These are phyloP conservation scores for Albizia julibrissin DNA, from an alignment of 306 rosid genomes.

Conservation along the genomic window DNA sequence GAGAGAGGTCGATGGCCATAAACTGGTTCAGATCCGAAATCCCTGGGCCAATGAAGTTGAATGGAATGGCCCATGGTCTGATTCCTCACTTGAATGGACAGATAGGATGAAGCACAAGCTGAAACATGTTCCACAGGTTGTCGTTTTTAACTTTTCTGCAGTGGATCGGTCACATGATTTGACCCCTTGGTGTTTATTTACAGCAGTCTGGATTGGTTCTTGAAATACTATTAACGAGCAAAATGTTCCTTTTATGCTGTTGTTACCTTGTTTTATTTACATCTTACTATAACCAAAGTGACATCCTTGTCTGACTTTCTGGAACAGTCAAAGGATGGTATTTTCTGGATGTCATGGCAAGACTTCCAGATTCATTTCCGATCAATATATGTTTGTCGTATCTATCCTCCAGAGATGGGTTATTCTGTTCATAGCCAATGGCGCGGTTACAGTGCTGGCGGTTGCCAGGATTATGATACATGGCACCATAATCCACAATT, in stretches of 20 bases:
- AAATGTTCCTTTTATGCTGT: neutral
- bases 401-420: constrained; percentile 97
- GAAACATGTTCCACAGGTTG: constrained; percentile 88
- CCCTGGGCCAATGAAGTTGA: constrained; percentile 99
- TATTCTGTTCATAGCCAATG: constrained; percentile 95
- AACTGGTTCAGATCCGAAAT: constrained; percentile 96
- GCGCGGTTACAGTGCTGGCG: constrained; percentile 98
- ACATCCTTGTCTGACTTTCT: constrained; percentile 9
- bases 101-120: constrained; percentile 98
- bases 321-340: constrained; percentile 90
- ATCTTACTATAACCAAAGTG: constrained; percentile 14
- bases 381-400: constrained; percentile 92
- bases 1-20: constrained; percentile 96
- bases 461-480: constrained; percentile 97
- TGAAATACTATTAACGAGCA: constrained; percentile 6
- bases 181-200: constrained; percentile 6
- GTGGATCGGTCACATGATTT: constrained; percentile 15
- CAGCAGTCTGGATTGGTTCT: neutral
- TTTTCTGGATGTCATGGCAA: constrained; percentile 99
- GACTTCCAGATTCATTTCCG: constrained; percentile 99
- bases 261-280: neutral
- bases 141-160: neutral
- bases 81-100: constrained; percentile 90
- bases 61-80: constrained; percentile 99
- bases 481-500: constrained; percentile 99